phyloP scores from a whole-genome alignment of 768 basidiomycete species.

The Lentinula boryana region DNA sequence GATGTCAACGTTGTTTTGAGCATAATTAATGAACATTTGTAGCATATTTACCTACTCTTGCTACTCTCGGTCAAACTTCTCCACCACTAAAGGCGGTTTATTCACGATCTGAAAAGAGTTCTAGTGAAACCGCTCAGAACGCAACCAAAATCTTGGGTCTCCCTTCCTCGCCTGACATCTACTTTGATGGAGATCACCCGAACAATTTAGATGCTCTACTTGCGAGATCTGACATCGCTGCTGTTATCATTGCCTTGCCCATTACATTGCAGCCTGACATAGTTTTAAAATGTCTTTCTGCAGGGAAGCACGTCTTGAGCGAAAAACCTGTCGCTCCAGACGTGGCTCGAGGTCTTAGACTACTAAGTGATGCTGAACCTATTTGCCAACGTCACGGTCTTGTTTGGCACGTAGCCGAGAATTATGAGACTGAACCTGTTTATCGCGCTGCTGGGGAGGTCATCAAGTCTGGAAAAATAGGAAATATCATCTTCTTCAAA shows the following conservation, averaged over 20 bases:
- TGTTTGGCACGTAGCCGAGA: conserved; percentile 80
- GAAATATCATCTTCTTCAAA: conserved; percentile 65
- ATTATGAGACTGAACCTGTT: conserved; percentile 65
- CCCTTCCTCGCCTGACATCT: conserved; percentile 37
- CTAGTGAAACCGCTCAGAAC: conserved; percentile 43
- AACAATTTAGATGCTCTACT: conserved; percentile 58
- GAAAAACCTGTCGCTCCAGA: conserved; percentile 84
- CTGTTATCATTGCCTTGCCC: conserved; percentile 73
- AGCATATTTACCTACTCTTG: conserved; percentile 80
- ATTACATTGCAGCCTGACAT: conserved; percentile 70
- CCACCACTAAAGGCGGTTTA: conserved; percentile 62
- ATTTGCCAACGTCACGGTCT: conserved; percentile 59
- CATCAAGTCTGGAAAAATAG: conserved; percentile 59
- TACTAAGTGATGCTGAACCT: conserved; percentile 58
- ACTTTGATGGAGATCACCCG: conserved; percentile 46
- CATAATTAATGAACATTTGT: conserved; percentile 9
- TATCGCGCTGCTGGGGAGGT: conserved; percentile 39
- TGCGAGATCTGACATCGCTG: conserved; percentile 57
- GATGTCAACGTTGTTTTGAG: conserved; percentile 15
- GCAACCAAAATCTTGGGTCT: conserved; percentile 38
- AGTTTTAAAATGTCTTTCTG: conserved; percentile 54
- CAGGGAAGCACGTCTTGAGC: conserved; percentile 84
- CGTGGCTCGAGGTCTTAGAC: conserved; percentile 51
- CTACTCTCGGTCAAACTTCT: conserved; percentile 38
- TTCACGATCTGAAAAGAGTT: conserved; percentile 66